Evolutionary conservation across 2,329 filamentous ascomycete species (phyloP), one percentile per base, ranked within the genome.

Genomic region (Cytospora leucostoma): DNA sequence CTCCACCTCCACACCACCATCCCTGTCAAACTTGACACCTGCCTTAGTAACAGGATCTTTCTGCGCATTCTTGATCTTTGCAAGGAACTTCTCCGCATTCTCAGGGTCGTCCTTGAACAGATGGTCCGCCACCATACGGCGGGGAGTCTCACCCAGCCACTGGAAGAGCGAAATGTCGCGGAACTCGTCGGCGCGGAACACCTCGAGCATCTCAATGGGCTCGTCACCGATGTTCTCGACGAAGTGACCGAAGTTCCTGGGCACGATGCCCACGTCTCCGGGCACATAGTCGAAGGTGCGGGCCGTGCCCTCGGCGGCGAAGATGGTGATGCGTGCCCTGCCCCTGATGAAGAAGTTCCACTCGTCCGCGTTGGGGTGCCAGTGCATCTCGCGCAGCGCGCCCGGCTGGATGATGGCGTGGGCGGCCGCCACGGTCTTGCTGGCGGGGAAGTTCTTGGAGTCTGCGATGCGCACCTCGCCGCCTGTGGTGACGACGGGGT

Each of bases 201-300:
- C 86, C 75, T 93, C 90, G 12, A 93, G 77, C 74, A 93, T 89
- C 72, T 91, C 87, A 2, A 93, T 75, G 19, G 89, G 84, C 73
- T 92, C 89, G 56, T 90, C 85, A n/a, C 89, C 87, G 49, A 91
- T 85, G 69, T 93, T 93, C 80, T 94, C 90, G 60, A 94, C 89
- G 72, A 92, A 93, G 72, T 93, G 90, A 3, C 88, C 90, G 82
- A 90, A 91, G 72, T 91, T 91, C 70, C 81, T 81, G 0, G 90
- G 90, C 7, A 93, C 89, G 66, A 93, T 90, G 15, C 88, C 90
- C 0, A 92, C 88, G 69, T 93, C 91, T 2, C 90, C 91, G 1
- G 88, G 83, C 7, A 83, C 77, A 74, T 91, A 93, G 76, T 93
- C 87, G 71, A 93, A 93, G 0, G 90, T 93, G 32, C 89, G 81